Conservation (phyloP, 805 yeast species). For the Suhomyces vadensis region DNA sequence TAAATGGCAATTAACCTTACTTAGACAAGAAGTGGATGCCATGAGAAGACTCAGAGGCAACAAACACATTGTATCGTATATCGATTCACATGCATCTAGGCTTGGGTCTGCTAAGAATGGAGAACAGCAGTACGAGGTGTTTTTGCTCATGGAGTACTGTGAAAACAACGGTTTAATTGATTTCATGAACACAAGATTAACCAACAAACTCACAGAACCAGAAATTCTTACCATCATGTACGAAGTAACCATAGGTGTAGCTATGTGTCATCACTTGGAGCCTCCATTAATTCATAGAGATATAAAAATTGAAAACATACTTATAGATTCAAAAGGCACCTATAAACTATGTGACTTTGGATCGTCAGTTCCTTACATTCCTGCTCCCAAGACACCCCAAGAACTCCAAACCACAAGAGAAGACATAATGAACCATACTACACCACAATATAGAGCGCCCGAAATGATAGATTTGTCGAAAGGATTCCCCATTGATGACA, state of each 20-base stretch:
- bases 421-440: constrained; percentile 75
- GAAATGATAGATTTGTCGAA: constrained; percentile 77
- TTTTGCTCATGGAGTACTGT: constrained; percentile 79
- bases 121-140: constrained; percentile 70
- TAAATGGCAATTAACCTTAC: constrained; percentile 74
- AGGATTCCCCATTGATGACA: constrained; percentile 74
- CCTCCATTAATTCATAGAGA: constrained; percentile 80
- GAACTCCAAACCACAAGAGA: constrained; percentile 61
- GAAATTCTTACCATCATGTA: constrained; percentile 70
- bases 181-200: constrained; percentile 72
- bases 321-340: constrained; percentile 56
- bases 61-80: constrained; percentile 80
- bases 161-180: constrained; percentile 74
- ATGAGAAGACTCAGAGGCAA: constrained; percentile 87
- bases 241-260: constrained; percentile 71
- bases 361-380: constrained; percentile 64
- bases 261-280: constrained; percentile 69
- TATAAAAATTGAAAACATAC: constrained; percentile 79
- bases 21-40: constrained; percentile 95
- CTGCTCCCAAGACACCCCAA: constrained; percentile 62
- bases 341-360: constrained; percentile 84
- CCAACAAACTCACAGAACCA: constrained; percentile 62
- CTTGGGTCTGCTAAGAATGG: constrained; percentile 28
- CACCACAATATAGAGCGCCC: constrained; percentile 83
- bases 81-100: constrained; percentile 93